phyloP scores from a whole-genome alignment of 805 yeast species.

The Ogataea zsoltii region DNA sequence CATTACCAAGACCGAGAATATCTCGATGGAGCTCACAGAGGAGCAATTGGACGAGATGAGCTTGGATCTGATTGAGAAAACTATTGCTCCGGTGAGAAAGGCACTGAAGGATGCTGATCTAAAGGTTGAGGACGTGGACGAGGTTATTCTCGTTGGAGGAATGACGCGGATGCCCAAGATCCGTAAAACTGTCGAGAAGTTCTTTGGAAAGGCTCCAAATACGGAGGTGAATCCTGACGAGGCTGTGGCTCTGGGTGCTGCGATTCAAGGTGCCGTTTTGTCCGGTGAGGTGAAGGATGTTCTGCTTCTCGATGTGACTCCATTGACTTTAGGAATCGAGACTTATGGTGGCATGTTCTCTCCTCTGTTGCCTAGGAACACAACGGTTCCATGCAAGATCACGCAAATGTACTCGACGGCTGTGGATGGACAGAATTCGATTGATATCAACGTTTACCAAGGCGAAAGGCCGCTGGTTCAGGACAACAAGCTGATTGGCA shows the following conservation, averaged over 20 bases:
- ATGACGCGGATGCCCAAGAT: conserved; percentile 94
- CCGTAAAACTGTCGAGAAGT: conserved; percentile 67
- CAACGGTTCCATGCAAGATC: conserved; percentile 92
- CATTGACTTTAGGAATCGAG: conserved; percentile 90
- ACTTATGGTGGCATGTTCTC: conserved; percentile 97
- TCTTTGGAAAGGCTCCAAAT: conserved; percentile 82
- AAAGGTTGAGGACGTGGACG: conserved; percentile 65
- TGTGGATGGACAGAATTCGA: conserved; percentile 92
- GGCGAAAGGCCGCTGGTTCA: conserved; percentile 96
- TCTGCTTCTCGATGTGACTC: conserved; percentile 84
- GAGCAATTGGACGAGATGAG: conserved; percentile 52
- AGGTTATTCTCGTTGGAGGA: conserved; percentile 86
- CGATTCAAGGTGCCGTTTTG: conserved; percentile 95
- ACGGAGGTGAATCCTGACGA: conserved; percentile 94
- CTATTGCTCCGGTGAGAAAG: conserved; percentile 75
- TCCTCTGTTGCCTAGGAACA: conserved; percentile 81
- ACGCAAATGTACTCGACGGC: conserved; percentile 94
- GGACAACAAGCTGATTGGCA: conserved; percentile 94
- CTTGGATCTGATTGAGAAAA: conserved; percentile 62
- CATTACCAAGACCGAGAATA: conserved; percentile 54
- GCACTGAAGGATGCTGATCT: conserved; percentile 81
- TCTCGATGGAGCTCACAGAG: conserved; percentile 48
- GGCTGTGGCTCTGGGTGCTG: conserved; percentile 96
- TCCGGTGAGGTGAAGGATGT: conserved; percentile 96
- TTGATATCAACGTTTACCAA: conserved; percentile 95